phyloP scores from a whole-genome alignment of 805 yeast genomes.

The Komagataella phaffii region DNA sequence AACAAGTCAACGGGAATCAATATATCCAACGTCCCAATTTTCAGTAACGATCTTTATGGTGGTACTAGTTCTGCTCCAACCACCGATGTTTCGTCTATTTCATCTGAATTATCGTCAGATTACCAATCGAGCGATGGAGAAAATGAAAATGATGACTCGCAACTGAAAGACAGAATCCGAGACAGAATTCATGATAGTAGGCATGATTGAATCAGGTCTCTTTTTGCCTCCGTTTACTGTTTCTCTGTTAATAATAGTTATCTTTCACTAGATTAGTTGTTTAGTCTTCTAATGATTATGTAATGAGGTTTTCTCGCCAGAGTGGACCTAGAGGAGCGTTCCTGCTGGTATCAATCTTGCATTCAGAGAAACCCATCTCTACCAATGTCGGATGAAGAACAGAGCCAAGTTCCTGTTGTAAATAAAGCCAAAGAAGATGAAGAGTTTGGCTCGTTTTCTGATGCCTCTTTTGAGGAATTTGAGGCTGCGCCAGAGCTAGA shows the following conservation, averaged over 20 bases:
- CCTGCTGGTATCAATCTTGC: background rate
- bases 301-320: background rate
- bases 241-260: background rate
- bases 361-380: background rate
- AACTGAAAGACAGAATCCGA: background rate
- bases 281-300: background rate
- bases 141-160: background rate
- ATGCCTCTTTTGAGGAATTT: background rate
- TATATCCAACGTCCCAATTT: conserved; percentile 37
- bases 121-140: background rate
- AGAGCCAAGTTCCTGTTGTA: background rate
- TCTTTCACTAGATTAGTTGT: background rate
- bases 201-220: background rate
- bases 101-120: background rate
- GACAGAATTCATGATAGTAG: background rate
- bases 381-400: background rate
- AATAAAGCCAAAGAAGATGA: background rate
- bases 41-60: conserved; percentile 26
- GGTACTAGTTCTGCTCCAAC: background rate
- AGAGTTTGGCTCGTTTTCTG: background rate
- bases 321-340: background rate
- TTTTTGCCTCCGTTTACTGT: background rate
- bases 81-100: background rate
- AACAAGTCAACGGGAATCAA: conserved; percentile 24
- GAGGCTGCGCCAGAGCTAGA: background rate